A percentile compares a stretch with the other conserved stretches of the same genome.
These are phyloP conservation scores for Nepenthes gracilis DNA, from an alignment of 148 eudicot genomes.

Conservation along the genomic window DNA sequence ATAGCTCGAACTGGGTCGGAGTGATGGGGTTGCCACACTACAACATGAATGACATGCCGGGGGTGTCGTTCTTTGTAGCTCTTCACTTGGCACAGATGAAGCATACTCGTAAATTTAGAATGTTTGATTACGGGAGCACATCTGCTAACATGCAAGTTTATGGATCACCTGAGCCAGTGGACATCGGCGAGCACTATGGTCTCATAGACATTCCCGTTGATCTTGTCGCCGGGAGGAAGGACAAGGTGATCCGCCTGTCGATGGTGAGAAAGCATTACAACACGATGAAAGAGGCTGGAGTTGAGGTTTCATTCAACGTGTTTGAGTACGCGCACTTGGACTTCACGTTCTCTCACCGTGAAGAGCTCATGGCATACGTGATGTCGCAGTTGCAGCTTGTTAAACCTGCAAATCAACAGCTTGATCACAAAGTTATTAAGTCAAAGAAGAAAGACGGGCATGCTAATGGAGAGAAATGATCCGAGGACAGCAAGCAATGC, in stretches of 20 bases:
- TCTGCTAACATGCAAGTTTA: slow-evolving; percentile 58
- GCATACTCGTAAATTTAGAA: slow-evolving; percentile 50
- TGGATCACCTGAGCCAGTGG: slow-evolving; percentile 70
- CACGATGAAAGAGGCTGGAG: slow-evolving; percentile 54
- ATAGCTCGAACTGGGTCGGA: slow-evolving; percentile 96
- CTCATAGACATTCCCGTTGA: slow-evolving; percentile 85
- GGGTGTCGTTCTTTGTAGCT: slow-evolving; percentile 70
- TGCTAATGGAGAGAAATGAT: no score
- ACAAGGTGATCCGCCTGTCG: slow-evolving; percentile 74
- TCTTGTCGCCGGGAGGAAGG: slow-evolving; percentile 82
- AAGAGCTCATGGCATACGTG: slow-evolving; percentile 82
- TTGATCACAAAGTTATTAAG: slow-evolving; percentile 2
- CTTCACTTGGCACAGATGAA: slow-evolving; percentile 88
- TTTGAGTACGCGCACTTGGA: slow-evolving; percentile 93
- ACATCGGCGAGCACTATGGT: slow-evolving; percentile 54
- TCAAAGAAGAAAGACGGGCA: no score
- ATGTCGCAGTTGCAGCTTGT: slow-evolving; percentile 72
- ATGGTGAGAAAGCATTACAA: slow-evolving; percentile 78
- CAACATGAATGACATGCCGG: slow-evolving; percentile 98
- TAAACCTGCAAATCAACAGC: slow-evolving; percentile 25
- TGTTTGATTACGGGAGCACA: slow-evolving; percentile 80
- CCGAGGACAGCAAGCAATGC: no score
- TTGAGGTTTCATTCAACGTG: slow-evolving; percentile 66
- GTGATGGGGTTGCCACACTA: slow-evolving; percentile 84
- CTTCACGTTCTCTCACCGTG: slow-evolving; percentile 87